Evolutionary conservation across 2,329 filamentous ascomycete species (phyloP), one percentile per base, ranked within the genome.

Genomic region (Xylariaceae sp.): DNA sequence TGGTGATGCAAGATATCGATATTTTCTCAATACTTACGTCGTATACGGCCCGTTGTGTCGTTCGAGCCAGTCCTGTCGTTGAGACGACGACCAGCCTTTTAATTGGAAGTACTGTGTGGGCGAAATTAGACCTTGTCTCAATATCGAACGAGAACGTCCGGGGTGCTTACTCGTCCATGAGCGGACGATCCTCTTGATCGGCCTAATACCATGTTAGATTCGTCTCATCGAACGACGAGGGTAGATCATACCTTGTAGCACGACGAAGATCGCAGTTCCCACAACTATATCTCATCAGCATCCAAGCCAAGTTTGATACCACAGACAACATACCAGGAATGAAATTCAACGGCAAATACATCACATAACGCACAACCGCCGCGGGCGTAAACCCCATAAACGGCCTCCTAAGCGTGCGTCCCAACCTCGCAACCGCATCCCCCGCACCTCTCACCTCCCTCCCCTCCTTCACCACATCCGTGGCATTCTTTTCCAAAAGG

Each of bases 301-400:
- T 15, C 23, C 23, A 30, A 30, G 23, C 23, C 23, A 23, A 23
- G 23, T 23, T 4, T 4, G 5, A 23, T 23, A 30, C 23, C 23
- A 30, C 4, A 45, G 3, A 34, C 35, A 6, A 6, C 69, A 55
- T 73, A 77, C 75, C 70, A 0, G 93, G 93, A 55, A 97, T 92
- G 71, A 96, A 92, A 77, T 97, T 97, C 62, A 97, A 80, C 9
- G 93, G 92, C 48, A 96, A 79, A 72, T 95, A 94, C 76, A 97
- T 83, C 64, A 96, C 71, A 69, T 93, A 93, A 62, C 90, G 81
- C 45, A 96, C 76, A 50, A 96, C 74, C 6, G 87, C 85, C 68
- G 79, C 83, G 34, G 80, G 79, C 34, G 80, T 80, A 66, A 83
- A 84, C 62, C 78, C 79, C 18, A 78, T 75, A 65, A 87, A 84